Percentiles rank a stretch among this genome's conserved stretches.
These are phyloP conservation scores for Avena atlantica DNA, from an alignment of 176 grass and related monocot species.

Conservation along the genomic window DNA sequence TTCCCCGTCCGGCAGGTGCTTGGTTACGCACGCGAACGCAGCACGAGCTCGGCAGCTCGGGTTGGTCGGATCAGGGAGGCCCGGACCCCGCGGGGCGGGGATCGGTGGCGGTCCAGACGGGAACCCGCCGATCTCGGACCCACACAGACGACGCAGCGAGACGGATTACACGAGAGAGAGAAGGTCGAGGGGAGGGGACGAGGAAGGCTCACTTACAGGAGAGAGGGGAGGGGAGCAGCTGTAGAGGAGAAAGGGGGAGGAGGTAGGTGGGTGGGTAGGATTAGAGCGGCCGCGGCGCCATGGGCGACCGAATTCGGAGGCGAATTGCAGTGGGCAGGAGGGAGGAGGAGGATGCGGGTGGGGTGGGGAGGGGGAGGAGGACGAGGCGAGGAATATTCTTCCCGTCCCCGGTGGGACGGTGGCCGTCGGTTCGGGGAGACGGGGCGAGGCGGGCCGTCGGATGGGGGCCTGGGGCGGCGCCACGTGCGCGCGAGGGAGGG, in stretches of 20 bases:
- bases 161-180: neutral
- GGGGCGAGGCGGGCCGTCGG: neutral
- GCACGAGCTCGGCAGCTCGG: neutral
- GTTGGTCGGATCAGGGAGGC: conserved; percentile 20
- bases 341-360: neutral
- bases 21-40: neutral
- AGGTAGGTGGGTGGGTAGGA: neutral
- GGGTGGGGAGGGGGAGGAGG: neutral
- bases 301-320: conserved; percentile 18
- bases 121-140: conserved; percentile 11
- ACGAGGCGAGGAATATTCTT: conserved; percentile 47
- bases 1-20: neutral
- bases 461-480: conserved; percentile 6
- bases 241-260: too few relatives aligned
- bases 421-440: neutral
- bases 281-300: conserved; percentile 45
- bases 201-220: neutral
- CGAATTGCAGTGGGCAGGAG: neutral
- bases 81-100: neutral
- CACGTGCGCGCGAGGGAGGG: neutral
- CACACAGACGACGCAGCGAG: neutral
- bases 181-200: neutral
- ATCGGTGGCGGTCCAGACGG: conserved; percentile 20
- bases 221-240: neutral
- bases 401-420: neutral